These are phyloP conservation scores for Penicillium antarcticum DNA, from an alignment of 495 filamentous ascomycete genomes.

Conservation along the genomic window DNA sequence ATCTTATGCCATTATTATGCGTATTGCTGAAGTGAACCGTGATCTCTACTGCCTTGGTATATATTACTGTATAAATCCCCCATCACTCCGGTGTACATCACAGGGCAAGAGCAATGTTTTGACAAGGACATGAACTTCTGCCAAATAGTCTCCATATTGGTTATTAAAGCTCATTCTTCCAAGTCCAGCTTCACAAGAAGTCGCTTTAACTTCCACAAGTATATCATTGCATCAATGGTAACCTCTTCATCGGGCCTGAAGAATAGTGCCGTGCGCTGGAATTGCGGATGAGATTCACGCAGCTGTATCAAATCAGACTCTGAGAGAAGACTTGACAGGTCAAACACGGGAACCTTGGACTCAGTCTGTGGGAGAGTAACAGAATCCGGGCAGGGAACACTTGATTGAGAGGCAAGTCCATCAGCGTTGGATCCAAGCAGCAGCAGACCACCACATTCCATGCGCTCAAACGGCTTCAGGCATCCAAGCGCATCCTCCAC, in stretches of 20 bases:
- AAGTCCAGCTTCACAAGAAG: slow-evolving; percentile 34
- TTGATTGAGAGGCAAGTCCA: background rate
- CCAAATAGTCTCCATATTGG: no score
- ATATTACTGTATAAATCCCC: no score
- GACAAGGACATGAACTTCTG: no score
- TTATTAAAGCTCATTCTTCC: background rate
- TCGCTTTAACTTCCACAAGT: slow-evolving; percentile 67
- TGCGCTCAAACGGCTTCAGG: slow-evolving; percentile 23
- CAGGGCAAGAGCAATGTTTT: no score
- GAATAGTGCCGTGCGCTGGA: slow-evolving; percentile 28
- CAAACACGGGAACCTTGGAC: slow-evolving; percentile 42
- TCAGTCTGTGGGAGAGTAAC: slow-evolving; percentile 27
- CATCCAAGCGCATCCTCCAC: slow-evolving; percentile 23
- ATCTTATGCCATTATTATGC: no score
- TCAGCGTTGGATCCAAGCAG: slow-evolving; percentile 17
- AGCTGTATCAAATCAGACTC: slow-evolving; percentile 29
- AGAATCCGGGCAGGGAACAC: slow-evolving; percentile 16
- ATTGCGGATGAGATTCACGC: slow-evolving; percentile 17
- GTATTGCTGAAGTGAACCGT: no score
- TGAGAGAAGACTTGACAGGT: slow-evolving; percentile 38
- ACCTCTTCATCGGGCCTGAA: slow-evolving; percentile 31
- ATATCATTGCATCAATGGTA: slow-evolving; percentile 50
- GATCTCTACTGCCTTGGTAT: no score
- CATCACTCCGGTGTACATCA: no score
- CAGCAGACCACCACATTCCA: slow-evolving; percentile 31